A percentile compares a stretch with the other conserved stretches of the same genome.
phyloP scores from a whole-genome alignment of 768 basidiomycete genomes.

The Pisolithus albus region DNA sequence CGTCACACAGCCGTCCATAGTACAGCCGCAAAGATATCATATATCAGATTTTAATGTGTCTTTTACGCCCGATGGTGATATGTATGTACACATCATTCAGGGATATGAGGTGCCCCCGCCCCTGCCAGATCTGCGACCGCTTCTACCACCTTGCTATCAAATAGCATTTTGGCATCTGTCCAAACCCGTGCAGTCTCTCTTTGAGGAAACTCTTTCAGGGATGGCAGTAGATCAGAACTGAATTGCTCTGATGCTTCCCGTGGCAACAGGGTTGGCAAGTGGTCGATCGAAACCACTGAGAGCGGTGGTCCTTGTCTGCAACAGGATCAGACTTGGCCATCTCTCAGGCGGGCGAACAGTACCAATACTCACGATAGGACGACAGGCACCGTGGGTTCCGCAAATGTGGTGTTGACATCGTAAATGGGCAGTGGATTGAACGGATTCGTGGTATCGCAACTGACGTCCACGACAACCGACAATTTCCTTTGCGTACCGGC shows the following conservation, averaged over 20 bases:
- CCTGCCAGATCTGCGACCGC: constrained; percentile 26
- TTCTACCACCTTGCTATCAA: constrained; percentile 57
- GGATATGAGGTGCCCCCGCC: background rate
- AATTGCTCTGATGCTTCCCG: constrained; percentile 97
- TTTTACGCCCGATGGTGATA: background rate
- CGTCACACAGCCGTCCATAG: background rate
- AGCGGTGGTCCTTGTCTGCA: constrained; percentile 53
- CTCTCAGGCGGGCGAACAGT: background rate
- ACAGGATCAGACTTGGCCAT: constrained; percentile 5
- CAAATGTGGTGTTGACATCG: constrained; percentile 87
- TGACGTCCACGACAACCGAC: constrained; percentile 89
- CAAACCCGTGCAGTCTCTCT: constrained; percentile 68
- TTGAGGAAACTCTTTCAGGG: constrained; percentile 69
- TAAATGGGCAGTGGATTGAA: constrained; percentile 98
- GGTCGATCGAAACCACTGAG: constrained; percentile 92
- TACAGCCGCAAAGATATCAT: background rate
- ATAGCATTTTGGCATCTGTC: constrained; percentile 82
- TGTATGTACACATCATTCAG: background rate
- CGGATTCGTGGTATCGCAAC: constrained; percentile 98
- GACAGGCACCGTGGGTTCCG: constrained; percentile 84
- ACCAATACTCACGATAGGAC: constrained; percentile 58
- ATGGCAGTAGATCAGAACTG: constrained; percentile 79
- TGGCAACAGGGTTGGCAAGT: constrained; percentile 90
- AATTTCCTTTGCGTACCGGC: constrained; percentile 66
- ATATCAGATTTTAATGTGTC: background rate